These are phyloP conservation scores for Bassia scoparia DNA, from an alignment of 148 eudicot species.

Conservation along the genomic window DNA sequence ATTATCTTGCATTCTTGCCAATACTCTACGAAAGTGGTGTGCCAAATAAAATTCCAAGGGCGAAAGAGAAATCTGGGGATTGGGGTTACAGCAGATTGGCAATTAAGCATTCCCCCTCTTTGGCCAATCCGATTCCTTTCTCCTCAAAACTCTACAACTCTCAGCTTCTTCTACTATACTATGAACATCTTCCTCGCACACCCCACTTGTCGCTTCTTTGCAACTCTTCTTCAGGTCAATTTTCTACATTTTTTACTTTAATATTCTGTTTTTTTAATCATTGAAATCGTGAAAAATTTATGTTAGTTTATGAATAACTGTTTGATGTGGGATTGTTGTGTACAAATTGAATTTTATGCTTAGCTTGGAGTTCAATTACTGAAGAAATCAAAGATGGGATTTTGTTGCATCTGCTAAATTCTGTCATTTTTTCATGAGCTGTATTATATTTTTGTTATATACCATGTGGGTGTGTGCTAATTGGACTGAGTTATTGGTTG, in stretches of 20 bases:
- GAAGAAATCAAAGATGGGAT: not conserved
- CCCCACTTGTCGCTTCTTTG: constrained; percentile 2
- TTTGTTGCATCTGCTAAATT: not conserved
- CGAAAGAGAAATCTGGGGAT: no score
- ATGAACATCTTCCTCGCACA: not conserved
- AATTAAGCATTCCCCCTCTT: no score
- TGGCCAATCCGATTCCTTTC: not conserved
- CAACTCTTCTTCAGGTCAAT: constrained; percentile 12
- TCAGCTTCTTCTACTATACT: not conserved
- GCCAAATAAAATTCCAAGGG: no score
- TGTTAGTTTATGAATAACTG: not conserved
- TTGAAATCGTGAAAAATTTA: not conserved
- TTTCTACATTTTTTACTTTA: not conserved
- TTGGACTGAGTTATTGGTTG: not conserved
- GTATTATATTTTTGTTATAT: not conserved
- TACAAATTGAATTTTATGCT: not conserved
- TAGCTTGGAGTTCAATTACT: not conserved
- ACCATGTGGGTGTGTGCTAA: not conserved
- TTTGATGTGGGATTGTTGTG: not conserved
- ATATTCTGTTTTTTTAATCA: not conserved
- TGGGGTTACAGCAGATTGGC: no score
- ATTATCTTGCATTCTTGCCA: no score
- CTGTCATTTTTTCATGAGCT: not conserved
- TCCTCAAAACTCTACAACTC: not conserved
- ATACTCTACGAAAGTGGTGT: no score